Conservation (phyloP, 208 protist species). For the Strigomonas oncopelti region DNA sequence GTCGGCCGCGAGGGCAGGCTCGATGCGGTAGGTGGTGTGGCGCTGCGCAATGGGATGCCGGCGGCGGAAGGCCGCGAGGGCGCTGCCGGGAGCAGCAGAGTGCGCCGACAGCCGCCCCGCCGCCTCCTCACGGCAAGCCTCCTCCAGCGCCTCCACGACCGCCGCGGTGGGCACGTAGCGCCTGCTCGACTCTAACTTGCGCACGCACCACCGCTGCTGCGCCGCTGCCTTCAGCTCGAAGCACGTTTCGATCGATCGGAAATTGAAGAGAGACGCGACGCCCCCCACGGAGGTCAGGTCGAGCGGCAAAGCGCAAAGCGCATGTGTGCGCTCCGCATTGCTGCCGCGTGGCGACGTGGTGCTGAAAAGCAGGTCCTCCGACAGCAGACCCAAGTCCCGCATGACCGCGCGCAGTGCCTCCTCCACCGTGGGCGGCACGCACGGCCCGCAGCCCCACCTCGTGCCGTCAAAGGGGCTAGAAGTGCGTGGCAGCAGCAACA, state of each 20-base stretch:
- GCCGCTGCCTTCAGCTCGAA: constrained; percentile 32
- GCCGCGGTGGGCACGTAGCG: constrained; percentile 16
- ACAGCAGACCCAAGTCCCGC: background rate
- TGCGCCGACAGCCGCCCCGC: background rate
- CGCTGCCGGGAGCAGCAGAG: background rate
- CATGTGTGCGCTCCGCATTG: background rate
- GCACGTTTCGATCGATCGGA: constrained; percentile 32
- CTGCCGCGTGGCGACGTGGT: background rate
- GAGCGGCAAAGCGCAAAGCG: constrained; percentile 16
- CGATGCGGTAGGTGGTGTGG: background rate
- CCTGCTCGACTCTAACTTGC: background rate
- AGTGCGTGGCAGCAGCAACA: background rate
- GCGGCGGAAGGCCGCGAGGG: background rate
- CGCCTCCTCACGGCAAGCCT: background rate
- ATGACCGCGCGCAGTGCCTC: background rate
- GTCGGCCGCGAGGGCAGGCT: too few species aligned
- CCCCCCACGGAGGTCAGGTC: background rate
- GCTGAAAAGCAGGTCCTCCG: too few species aligned
- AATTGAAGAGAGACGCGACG: constrained; percentile 26
- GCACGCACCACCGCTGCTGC: background rate
- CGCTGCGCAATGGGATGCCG: constrained; percentile 2
- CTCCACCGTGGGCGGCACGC: background rate
- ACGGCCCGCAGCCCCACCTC: background rate
- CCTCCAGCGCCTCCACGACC: constrained; percentile 10
- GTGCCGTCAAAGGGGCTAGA: background rate